Conservation (phyloP, 1,139 yeast genomes). For the Saccharomyces hybrid region DNA sequence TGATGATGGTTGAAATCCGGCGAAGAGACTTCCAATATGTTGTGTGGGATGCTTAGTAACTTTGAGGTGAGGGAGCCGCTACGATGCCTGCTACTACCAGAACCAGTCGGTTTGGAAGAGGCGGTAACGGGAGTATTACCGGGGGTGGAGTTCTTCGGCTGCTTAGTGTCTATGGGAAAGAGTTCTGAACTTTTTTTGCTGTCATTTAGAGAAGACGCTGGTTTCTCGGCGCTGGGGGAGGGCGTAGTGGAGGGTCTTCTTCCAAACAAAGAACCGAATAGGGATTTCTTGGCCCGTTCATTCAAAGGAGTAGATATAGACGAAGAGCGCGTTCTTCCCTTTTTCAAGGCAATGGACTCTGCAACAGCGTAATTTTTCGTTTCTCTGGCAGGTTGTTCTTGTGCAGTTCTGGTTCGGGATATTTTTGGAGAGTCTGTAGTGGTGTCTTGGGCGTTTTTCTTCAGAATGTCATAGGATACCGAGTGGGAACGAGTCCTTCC, state of each 20-base stretch:
- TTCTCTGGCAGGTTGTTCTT: not conserved
- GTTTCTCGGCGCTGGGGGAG: not conserved
- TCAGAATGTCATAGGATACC: not conserved
- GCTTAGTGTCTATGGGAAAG: not conserved
- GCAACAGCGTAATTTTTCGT: not conserved
- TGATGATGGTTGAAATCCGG: not conserved
- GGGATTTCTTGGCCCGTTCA: constrained; percentile 17
- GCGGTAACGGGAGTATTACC: not conserved
- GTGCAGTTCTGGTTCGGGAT: not conserved
- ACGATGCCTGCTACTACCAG: not conserved
- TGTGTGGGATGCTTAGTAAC: not conserved
- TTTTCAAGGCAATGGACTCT: not conserved
- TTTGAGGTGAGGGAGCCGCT: not conserved
- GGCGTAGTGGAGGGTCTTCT: constrained; percentile 4
- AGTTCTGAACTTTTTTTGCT: not conserved
- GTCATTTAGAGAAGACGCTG: not conserved
- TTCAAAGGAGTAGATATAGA: constrained; percentile 10
- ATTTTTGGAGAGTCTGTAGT: constrained; percentile 1
- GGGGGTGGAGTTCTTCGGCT: not conserved
- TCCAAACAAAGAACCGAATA: constrained; percentile 17
- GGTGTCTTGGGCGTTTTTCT: not conserved
- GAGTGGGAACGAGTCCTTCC: not conserved
- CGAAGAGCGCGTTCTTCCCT: constrained; percentile 6
- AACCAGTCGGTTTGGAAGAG: not conserved
- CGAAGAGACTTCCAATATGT: not conserved